Evolutionary conservation across 345 rosid genomes (phyloP).

Genomic region (Lepidium sativum): DNA sequence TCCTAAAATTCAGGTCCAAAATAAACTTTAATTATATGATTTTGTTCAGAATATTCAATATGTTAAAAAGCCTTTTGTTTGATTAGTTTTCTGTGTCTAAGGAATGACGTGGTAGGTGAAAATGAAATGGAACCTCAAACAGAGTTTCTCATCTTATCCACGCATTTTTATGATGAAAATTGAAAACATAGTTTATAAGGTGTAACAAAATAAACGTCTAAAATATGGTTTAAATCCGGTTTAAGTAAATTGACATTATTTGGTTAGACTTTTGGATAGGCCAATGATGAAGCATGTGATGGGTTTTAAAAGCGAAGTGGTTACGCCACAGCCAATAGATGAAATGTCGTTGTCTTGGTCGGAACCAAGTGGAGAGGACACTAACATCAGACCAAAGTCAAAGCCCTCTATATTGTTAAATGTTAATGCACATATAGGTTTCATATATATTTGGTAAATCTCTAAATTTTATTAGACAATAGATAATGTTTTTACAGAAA

Average conservation of each 20-base stretch:
- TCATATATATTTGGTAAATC: not conserved
- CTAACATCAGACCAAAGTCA: conserved; percentile 23
- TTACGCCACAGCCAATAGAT: conserved; percentile 21
- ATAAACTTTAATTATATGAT: too few relatives aligned
- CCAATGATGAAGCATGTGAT: conserved; percentile 20
- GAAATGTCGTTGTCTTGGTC: conserved; percentile 26
- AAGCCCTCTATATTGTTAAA: conserved; percentile 11
- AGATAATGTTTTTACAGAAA: too few relatives aligned
- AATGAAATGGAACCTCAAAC: conserved; percentile 21
- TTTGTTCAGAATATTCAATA: not conserved
- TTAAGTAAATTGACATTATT: conserved; percentile 4
- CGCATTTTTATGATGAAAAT: not conserved
- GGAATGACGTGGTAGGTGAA: conserved; percentile 13
- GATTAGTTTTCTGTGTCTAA: not conserved
- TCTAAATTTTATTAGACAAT: too few relatives aligned
- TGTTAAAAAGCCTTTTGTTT: not conserved
- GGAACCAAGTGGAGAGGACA: conserved; percentile 27
- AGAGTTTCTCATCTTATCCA: not conserved
- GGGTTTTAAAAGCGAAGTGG: conserved; percentile 21
- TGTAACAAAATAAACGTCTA: not conserved
- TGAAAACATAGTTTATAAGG: not conserved
- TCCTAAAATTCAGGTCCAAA: not conserved
- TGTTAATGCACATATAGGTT: not conserved
- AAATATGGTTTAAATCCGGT: not conserved
- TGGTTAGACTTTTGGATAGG: conserved; percentile 7